These are phyloP conservation scores for Vinca major DNA, from an alignment of 305 asterid genomes.

Conservation along the genomic window DNA sequence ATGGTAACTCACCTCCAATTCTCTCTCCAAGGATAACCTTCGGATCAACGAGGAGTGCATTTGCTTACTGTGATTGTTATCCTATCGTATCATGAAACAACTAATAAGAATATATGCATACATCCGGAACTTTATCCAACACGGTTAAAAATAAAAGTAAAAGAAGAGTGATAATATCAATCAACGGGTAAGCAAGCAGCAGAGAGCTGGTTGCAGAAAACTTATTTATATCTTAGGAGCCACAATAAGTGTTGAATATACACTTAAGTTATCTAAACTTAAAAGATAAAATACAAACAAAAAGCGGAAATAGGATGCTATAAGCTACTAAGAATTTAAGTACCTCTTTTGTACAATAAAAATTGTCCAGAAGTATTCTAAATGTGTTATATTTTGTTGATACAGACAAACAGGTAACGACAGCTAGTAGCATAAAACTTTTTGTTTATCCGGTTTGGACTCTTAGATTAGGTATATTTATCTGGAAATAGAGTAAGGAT, in stretches of 20 bases:
- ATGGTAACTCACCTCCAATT: constrained; percentile 49
- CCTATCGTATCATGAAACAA: constrained; percentile 36
- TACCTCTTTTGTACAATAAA: background rate
- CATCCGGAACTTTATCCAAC: background rate
- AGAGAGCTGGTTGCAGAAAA: background rate
- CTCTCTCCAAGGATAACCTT: constrained; percentile 68
- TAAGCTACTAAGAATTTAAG: background rate
- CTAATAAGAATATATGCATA: constrained; percentile 1
- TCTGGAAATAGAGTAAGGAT: background rate
- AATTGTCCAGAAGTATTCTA: background rate
- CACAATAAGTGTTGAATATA: background rate
- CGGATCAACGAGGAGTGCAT: constrained; percentile 81
- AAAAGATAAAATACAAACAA: background rate
- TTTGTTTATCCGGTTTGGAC: background rate
- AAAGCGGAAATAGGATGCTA: background rate
- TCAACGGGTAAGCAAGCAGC: background rate
- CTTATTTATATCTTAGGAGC: background rate
- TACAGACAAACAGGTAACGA: background rate
- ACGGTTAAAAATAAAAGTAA: background rate
- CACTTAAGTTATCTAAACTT: background rate
- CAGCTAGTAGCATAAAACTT: background rate
- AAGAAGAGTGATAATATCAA: background rate
- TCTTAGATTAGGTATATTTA: background rate
- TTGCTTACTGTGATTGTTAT: constrained; percentile 37
- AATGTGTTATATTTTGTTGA: background rate